Base-by-base conservation (phyloP, 75 land plant genomes). In the Picea sitchensis region DNA sequence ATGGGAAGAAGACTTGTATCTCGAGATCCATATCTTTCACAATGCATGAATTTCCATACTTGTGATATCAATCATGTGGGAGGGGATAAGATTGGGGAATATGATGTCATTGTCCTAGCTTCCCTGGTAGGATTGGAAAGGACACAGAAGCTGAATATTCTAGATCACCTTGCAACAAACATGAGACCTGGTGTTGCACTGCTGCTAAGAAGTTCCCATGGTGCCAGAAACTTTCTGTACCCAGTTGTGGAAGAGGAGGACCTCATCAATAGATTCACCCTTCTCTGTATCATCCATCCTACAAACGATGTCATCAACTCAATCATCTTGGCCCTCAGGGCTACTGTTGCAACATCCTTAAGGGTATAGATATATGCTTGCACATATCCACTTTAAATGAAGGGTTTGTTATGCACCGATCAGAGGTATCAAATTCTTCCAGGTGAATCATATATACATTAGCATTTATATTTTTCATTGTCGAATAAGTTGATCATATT, bases 151-250 rank as follows among this genome's bases (percentile, higher is more conserved):
- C 65, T 81, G 60, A 61, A 47, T 65, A 74, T 84, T 14, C 56
- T 84, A 14, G 75, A 64, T n/a, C 84, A 82, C 44, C 58, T 85
- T 61, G 68, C 51, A 58, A 79, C 60, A 81, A 61, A 84, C 73
- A 87, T 87, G 88, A 78, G 58, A 36, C 36, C 61, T 57, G 88
- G 88, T 11, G 83, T 68, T 31, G 14, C 65, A 72, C 60, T 87
- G 69, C 58, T 87, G 23, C 59, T 87, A 44, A 83, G 88, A 75
- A 84, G 86, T 58, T 86, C 88, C n/a, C 47, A 87, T 58, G 88
- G 88, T 5, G 86, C 86, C 5, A 80, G 85, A 47, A 86, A 79
- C 18, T 87, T 87, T 65, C 73, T 87, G 62, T 87, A 87, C 57
- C 88, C 88, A 14, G 81, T 87, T 60, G 76, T 87, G 6, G 88